Evolutionary conservation across 2,329 filamentous ascomycete species (phyloP), one percentile per base, ranked within the genome.

Genomic region (Aspergillus pseudonomiae): DNA sequence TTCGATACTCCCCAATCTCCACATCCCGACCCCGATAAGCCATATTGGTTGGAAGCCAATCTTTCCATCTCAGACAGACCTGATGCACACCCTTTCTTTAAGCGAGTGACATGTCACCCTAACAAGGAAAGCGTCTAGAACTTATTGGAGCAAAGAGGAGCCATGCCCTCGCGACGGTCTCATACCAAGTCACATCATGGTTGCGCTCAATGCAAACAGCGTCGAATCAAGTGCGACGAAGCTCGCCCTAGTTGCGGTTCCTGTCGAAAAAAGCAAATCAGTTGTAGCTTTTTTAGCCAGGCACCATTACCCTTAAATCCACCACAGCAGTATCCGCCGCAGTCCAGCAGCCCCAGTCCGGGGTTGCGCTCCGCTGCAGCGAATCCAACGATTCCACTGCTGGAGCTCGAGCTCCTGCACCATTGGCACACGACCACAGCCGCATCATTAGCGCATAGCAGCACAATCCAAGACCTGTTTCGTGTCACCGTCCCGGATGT

Each of bases 181-280:
- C 61, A 65, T n/a, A 24, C 21, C 12, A 65, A 63, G 21, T 65
- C 63, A 9, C 63, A 65, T 34, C 63, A 65, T 9, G 65, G 63
- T 32, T 67, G 65, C 32, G 21, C 39, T 32, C 61, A 66, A 24
- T 67, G 65, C 54, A 67, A 67, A 41, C 60, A 59, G 12, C 65
- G 65, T 21, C 43, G 64, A 32, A 64, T 67, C 6, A 67, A 67
- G 57, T 67, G 65, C 19, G 64, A 67, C 28, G 65, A 67, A 34
- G 28, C 39, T 16, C 65, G 60, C 7, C 65, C 65, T 14, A 24
- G n/a, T 16, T 67, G 65, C 41, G 26, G 57, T 19, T 57, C 62
- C 5, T 67, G 65, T 45, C 30, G 39, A 9, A 62, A 43, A 48
- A 66, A 59, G 50, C 34, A 39, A 3, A 26, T 66, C 2, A 9